Evolutionary conservation across 352 stramenopile genomes (phyloP).

Genomic region (Phytophthora cryptogea): DNA sequence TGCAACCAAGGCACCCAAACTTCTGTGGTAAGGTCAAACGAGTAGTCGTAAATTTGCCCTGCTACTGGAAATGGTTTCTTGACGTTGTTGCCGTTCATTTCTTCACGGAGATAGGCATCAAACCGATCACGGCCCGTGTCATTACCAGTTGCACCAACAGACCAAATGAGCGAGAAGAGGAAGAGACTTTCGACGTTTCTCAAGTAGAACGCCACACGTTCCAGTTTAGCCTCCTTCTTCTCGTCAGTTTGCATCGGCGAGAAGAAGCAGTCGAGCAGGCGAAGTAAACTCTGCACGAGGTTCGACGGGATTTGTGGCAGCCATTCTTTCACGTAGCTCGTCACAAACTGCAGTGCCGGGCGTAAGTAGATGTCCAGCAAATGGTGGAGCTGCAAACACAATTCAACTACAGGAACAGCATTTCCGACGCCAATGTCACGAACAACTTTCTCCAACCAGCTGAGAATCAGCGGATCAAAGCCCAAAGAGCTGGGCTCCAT

Average conservation of each 20-base stretch:
- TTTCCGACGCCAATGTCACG: slow-evolving; percentile 62
- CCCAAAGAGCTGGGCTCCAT: slow-evolving; percentile 94
- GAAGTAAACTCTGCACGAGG: slow-evolving; percentile 89
- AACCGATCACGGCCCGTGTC: slow-evolving; percentile 83
- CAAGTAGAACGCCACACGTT: slow-evolving; percentile 69
- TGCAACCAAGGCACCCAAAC: slow-evolving; percentile 92
- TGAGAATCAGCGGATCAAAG: slow-evolving; percentile 89
- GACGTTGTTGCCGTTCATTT: slow-evolving; percentile 69
- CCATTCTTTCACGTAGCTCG: slow-evolving; percentile 90
- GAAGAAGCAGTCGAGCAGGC: slow-evolving; percentile 93
- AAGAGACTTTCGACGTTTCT: slow-evolving; percentile 91
- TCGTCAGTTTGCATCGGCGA: slow-evolving; percentile 81
- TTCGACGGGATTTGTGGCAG: slow-evolving; percentile 93
- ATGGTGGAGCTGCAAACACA: slow-evolving; percentile 55
- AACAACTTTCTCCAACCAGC: slow-evolving; percentile 84
- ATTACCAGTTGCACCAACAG: slow-evolving; percentile 90
- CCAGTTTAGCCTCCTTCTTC: slow-evolving; percentile 81
- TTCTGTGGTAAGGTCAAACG: slow-evolving; percentile 81
- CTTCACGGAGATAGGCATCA: slow-evolving; percentile 84
- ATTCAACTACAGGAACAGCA: slow-evolving; percentile 47
- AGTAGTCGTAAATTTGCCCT: slow-evolving; percentile 91
- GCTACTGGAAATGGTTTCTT: slow-evolving; percentile 59
- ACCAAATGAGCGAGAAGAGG: slow-evolving; percentile 93
- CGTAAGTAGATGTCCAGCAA: slow-evolving; percentile 91
- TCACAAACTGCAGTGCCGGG: slow-evolving; percentile 81